Conservation (phyloP, 164 flowering plant species). For the Annona squamosa region DNA sequence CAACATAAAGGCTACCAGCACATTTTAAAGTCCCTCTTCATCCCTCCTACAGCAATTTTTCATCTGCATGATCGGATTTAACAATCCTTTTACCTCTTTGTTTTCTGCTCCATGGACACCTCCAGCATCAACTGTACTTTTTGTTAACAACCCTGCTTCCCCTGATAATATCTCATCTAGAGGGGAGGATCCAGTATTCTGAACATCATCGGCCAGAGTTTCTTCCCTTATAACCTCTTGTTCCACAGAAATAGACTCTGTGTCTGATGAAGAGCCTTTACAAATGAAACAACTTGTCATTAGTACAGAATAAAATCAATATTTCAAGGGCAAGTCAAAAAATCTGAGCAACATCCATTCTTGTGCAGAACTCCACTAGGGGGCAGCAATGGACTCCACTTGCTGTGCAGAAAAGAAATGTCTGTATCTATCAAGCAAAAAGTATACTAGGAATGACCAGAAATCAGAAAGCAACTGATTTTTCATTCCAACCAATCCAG, state of each 20-base stretch:
- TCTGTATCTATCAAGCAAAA: not conserved
- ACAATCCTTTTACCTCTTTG: slow-evolving; percentile 41
- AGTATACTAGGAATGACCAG: not conserved
- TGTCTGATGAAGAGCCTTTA: slow-evolving; percentile 29
- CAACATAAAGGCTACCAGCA: not conserved
- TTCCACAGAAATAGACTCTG: slow-evolving; percentile 33
- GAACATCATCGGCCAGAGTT: slow-evolving; percentile 15
- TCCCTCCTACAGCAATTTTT: not conserved
- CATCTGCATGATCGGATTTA: not conserved
- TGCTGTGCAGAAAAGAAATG: not conserved
- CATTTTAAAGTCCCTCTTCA: not conserved
- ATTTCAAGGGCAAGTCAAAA: not conserved
- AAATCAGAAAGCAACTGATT: too few species aligned
- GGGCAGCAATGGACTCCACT: not conserved
- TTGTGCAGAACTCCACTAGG: too few species aligned
- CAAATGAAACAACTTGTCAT: not conserved
- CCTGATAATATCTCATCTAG: slow-evolving; percentile 63
- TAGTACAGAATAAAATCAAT: not conserved
- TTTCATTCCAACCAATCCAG: not conserved
- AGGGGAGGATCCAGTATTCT: slow-evolving; percentile 31
- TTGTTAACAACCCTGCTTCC: slow-evolving; percentile 27
- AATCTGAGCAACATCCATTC: not conserved
- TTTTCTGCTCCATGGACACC: slow-evolving; percentile 26
- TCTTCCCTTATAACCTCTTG: slow-evolving; percentile 21
- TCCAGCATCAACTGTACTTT: slow-evolving; percentile 20